Conservation (phyloP, 306 rosid genomes). For the barrel medic (Medicago truncatula) region MtrunA17r5.0-ANR NC_053045.1:28166001-28166500, state of each 20-base stretch:
- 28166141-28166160: conserved; percentile 80
- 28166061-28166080: conserved; percentile 99
- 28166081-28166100: conserved; percentile 91
- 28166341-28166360: conserved; percentile 12
- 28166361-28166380: conserved; percentile 1
- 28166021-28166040: conserved; percentile 92
- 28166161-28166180: conserved; percentile 69
- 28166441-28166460: conserved; percentile 30
- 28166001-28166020: conserved; percentile 99
- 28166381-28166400: conserved; percentile 6
- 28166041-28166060: conserved; percentile 96
- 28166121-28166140: conserved; percentile 98
- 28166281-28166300: conserved; percentile 12
- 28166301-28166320: conserved; percentile 17
- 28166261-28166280: conserved; percentile 30
- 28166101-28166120: conserved; percentile 92
- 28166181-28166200: conserved; percentile 93
- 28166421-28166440: background rate
- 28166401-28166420: background rate
- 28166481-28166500: conserved; percentile 2
- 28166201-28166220: conserved; percentile 94
- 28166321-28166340: background rate
- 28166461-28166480: conserved; percentile 21
- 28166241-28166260: conserved; percentile 37
- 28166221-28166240: conserved; percentile 87